phyloP scores from a whole-genome alignment of 2,329 filamentous ascomycete species.

The Sclerotinia borealis region DNA sequence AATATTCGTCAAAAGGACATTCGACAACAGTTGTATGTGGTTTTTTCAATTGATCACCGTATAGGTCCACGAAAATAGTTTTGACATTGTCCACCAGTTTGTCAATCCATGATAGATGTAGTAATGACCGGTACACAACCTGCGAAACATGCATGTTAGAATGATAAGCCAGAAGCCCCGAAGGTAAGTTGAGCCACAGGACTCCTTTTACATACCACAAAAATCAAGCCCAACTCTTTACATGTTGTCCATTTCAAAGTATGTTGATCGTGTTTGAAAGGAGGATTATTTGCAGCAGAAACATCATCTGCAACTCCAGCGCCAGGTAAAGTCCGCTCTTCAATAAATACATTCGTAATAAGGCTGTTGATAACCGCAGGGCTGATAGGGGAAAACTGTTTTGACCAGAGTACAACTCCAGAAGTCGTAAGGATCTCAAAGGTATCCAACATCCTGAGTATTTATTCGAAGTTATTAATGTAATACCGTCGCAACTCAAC shows the following conservation, averaged over 20 bases:
- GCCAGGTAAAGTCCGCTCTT: conserved; percentile 67
- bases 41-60: conserved; percentile 79
- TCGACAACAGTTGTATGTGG: conserved; percentile 71
- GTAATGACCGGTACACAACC: conserved; percentile 93
- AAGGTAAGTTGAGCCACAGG: background rate
- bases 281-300: conserved; percentile 58
- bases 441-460: conserved; percentile 71
- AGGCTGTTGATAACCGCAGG: conserved; percentile 85
- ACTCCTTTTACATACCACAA: conserved; percentile 57
- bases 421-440: conserved; percentile 97
- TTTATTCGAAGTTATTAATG: background rate
- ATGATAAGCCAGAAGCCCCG: background rate
- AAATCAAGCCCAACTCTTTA: conserved; percentile 91
- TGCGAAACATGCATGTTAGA: conserved; percentile 34
- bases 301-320: conserved; percentile 54
- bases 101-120: conserved; percentile 95
- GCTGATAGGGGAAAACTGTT: conserved; percentile 73
- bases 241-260: conserved; percentile 89
- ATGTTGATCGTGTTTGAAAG: conserved; percentile 87
- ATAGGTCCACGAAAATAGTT: conserved; percentile 84
- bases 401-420: conserved; percentile 94
- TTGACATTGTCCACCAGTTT: conserved; percentile 93
- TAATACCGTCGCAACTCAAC: background rate
- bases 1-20: conserved; percentile 87
- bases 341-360: conserved; percentile 95